Evolutionary conservation across 371 early-diverging fungal genomes (phyloP), one percentile per base, ranked within the genome.

Genomic region (Mucor indicus): DNA sequence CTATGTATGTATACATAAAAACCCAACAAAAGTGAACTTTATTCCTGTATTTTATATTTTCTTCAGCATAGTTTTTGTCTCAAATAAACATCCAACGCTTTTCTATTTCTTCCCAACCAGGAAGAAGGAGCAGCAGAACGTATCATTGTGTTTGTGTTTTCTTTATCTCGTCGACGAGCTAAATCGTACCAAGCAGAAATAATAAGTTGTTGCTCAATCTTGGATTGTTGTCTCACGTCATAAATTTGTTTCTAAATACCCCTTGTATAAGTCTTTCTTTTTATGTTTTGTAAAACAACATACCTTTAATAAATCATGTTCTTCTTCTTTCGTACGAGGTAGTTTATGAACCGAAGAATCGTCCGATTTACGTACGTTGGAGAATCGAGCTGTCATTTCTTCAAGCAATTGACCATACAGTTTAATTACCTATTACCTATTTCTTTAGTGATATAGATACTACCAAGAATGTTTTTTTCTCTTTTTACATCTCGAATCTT

Each of bases 401-500:
- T 72, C 62, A 13, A 69, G 57, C 38, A 79, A 50, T 46, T 83
- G 81, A 40, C 70, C 74, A 60, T 83, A 83, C 9, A 81, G 74
- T 62, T 84, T 69, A 22, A 67, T 62, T 64, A 74, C 58, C 57
- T 69, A 48, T n/a, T n/a, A n/a, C n/a, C n/a, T n/a, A n/a, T n/a
- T n/a, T n/a, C n/a, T n/a, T n/a, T n/a, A n/a, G n/a, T n/a, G n/a
- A n/a, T n/a, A 8, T 29, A n/a, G n/a, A 11, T n/a, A 19, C 24
- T 1, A 10, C 29, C 11, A 44, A n/a, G n/a, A n/a, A n/a, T n/a
- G n/a, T n/a, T n/a, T n/a, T n/a, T n/a, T n/a, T n/a, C n/a, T n/a
- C n/a, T n/a, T n/a, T 39, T 44, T 69, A 85, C 84, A 59, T 87
- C 89, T 61, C 88, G 87, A 13, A 90, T 87, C 60, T 84, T 86